Conservation (phyloP, 495 filamentous ascomycete genomes). For the Penicillium nucicola region DNA sequence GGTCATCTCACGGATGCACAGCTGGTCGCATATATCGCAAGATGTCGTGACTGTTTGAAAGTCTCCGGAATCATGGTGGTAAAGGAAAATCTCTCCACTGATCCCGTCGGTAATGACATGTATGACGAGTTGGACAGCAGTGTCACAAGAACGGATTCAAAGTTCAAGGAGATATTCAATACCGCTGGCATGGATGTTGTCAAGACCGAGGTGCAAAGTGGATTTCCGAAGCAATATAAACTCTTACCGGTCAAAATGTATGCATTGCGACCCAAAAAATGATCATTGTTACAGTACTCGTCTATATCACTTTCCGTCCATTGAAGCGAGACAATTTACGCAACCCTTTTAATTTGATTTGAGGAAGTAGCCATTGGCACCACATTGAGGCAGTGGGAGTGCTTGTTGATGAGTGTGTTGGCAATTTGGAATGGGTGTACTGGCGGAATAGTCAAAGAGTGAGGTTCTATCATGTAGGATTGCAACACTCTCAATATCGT, state of each 20-base stretch:
- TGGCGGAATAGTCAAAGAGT: too few species aligned
- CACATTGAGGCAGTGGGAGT: too few species aligned
- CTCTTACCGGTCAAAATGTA: conserved; percentile 66
- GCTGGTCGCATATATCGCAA: conserved; percentile 59
- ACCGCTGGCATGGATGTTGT: conserved; percentile 61
- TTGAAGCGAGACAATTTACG: too few species aligned
- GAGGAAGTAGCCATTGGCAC: too few species aligned
- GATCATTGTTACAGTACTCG: too few species aligned
- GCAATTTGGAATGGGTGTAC: too few species aligned
- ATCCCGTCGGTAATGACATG: conserved; percentile 51
- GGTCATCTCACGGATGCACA: conserved; percentile 76
- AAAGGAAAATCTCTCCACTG: conserved; percentile 77
- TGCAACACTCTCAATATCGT: too few species aligned
- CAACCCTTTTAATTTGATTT: too few species aligned
- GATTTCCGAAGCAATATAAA: conserved; percentile 58
- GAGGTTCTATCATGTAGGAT: too few species aligned
- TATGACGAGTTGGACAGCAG: conserved; percentile 74
- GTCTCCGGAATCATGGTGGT: conserved; percentile 58
- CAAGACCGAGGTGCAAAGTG: conserved; percentile 68
- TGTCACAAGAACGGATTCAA: conserved; percentile 68
- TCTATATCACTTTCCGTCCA: too few species aligned
- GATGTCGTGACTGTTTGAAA: conserved; percentile 53
- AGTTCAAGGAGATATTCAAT: conserved; percentile 63
- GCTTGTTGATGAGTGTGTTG: too few species aligned
- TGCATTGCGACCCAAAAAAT: conserved; percentile 42